A percentile compares a stretch with the other conserved stretches of the same genome.
Evolutionary conservation across 2,329 filamentous ascomycete genomes (phyloP).

Genomic region (Aspergillus pseudotamarii): DNA sequence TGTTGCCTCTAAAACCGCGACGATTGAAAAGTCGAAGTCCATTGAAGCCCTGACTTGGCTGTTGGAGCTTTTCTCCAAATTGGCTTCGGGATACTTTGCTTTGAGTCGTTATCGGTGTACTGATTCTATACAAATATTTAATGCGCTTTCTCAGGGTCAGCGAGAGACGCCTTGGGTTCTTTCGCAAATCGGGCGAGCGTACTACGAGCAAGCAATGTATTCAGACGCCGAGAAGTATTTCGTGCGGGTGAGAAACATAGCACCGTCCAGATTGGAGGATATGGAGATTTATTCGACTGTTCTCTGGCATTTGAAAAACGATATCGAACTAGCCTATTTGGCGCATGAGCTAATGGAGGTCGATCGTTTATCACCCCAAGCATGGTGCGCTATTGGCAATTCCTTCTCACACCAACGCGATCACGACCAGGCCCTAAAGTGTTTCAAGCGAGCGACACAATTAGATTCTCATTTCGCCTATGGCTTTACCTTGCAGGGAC

Average conservation of each 20-base stretch:
- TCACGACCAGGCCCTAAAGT: constrained; percentile 90
- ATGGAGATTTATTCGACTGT: constrained; percentile 99
- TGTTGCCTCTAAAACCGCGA: constrained; percentile 34
- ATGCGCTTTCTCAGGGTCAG: constrained; percentile 70
- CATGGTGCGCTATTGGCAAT: constrained; percentile 95
- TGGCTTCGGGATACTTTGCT: constrained; percentile 78
- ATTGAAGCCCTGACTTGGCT: constrained; percentile 77
- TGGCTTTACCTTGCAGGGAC: constrained; percentile 91
- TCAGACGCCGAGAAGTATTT: constrained; percentile 86
- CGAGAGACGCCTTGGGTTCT: constrained; percentile 93
- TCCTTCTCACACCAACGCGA: constrained; percentile 90
- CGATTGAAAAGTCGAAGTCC: constrained; percentile 62
- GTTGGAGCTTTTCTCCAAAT: constrained; percentile 77
- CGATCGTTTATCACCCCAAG: constrained; percentile 86
- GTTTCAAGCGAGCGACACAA: constrained; percentile 93
- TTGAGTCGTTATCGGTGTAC: constrained; percentile 77
- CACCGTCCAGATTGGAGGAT: constrained; percentile 82
- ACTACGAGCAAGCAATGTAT: constrained; percentile 89
- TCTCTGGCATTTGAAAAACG: constrained; percentile 96
- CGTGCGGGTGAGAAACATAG: constrained; percentile 73
- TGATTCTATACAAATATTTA: constrained; percentile 75
- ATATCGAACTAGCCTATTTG: constrained; percentile 87
- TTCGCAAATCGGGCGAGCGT: constrained; percentile 83
- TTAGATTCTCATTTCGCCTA: constrained; percentile 90
- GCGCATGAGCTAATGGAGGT: constrained; percentile 87